Evolutionary conservation across 1,139 yeast genomes (phyloP), one percentile per base, ranked within the genome.

Genomic region (Saccharomyces hybrid): DNA sequence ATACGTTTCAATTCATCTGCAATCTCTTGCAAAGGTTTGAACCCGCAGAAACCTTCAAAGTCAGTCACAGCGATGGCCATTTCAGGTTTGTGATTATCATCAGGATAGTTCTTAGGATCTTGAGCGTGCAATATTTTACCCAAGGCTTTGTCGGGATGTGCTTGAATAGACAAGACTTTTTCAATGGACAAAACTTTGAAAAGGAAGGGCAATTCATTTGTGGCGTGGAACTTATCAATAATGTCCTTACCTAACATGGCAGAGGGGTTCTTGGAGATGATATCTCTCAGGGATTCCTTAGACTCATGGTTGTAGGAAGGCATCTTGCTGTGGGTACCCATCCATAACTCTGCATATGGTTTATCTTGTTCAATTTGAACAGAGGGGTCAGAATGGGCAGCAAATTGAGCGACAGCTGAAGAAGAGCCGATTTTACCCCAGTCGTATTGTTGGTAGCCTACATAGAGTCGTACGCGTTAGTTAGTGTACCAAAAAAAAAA

Each of bases 31-130:
- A 91, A 79, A 11, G 99, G 99, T 71, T 95, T 86, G 77, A 93
- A 93, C 0, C 99, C 99, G 73, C 99, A 93, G 75, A 93, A 91
- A 0, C 97, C 99, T 75, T 93, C 98, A 66, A 93, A 93, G 58
- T 82, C 88, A 19, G 98, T 91, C 54, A 93, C 83, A 9, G 99
- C 99, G 70, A 93, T 83, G 53, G 99, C 98, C 98, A 93, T 95
- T 73, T 93, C 99, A 25, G 99, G 99, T 77, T 93, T 93, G 75
- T 93, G 99, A 76, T 93, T 93, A 70, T 84, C 96, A 73, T 93
- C 99, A 3, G 98, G 99, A 71, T 95, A 93, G 74, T 93, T 88
- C 65, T 84, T 83, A 54, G 99, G 98, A 73, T 93, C 98, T 32
- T 78, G 74, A 13, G 80, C 78, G 68, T 87, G 96, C 66, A 93